Percentiles rank a stretch among this genome's conserved stretches.
phyloP scores from a whole-genome alignment of 768 basidiomycete species.

The Mycena rebaudengoi region DNA sequence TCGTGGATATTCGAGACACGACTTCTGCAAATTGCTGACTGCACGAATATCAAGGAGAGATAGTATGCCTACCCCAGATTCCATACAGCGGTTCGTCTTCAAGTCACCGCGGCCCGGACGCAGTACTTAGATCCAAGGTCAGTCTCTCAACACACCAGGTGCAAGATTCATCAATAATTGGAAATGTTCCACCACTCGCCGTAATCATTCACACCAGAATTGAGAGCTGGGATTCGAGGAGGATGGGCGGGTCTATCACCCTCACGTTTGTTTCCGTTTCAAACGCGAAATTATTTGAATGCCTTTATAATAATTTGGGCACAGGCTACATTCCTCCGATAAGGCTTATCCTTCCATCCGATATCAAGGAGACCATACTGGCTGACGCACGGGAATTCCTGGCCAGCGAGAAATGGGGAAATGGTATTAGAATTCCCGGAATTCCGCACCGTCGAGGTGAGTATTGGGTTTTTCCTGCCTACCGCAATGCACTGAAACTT shows the following conservation, averaged over 20 bases:
- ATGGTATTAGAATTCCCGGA: neutral
- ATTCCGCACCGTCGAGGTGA: slow-evolving; percentile 22
- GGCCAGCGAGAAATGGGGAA: slow-evolving; percentile 15
- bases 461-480: no score
- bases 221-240: neutral
- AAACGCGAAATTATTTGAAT: no score
- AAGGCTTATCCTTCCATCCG: slow-evolving; percentile 5
- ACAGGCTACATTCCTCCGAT: slow-evolving; percentile 1
- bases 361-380: slow-evolving; percentile 9
- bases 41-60: no score
- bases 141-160: neutral
- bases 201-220: neutral
- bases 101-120: neutral
- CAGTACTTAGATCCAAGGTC: slow-evolving; percentile 10
- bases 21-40: no score
- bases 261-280: neutral
- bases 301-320: neutral
- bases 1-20: no score
- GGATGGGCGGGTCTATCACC: neutral
- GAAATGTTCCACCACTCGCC: neutral
- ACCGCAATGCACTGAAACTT: neutral
- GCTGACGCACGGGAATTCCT: slow-evolving; percentile 16
- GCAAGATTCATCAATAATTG: neutral
- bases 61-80: neutral
- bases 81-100: slow-evolving; percentile 2